These are phyloP conservation scores for Penicillium atrosanguineum DNA, from an alignment of 495 filamentous ascomycete species.

Conservation along the genomic window DNA sequence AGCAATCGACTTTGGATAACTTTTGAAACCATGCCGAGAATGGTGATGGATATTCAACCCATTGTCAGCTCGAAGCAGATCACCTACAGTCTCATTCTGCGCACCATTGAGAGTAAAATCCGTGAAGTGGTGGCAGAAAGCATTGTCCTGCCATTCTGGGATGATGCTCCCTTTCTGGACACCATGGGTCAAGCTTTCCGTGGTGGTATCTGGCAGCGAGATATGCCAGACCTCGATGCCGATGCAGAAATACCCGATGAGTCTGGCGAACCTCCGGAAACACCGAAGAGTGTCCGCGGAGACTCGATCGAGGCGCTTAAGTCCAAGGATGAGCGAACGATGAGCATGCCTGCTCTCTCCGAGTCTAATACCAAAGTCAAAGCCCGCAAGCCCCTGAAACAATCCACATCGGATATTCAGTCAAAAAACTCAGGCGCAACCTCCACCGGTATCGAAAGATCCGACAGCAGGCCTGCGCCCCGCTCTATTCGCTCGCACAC, in stretches of 20 bases:
- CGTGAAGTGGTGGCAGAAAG: slow-evolving; percentile 91
- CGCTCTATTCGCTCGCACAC: slow-evolving; percentile 60
- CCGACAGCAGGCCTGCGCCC: slow-evolving; percentile 40
- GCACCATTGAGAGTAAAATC: slow-evolving; percentile 91
- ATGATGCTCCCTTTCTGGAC: slow-evolving; percentile 86
- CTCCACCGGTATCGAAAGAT: slow-evolving; percentile 42
- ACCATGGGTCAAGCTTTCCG: slow-evolving; percentile 73
- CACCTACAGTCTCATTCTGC: slow-evolving; percentile 85
- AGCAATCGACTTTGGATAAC: slow-evolving; percentile 94
- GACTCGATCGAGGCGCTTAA: slow-evolving; percentile 34
- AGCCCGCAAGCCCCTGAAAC: slow-evolving; percentile 31
- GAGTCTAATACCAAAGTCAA: slow-evolving; percentile 31
- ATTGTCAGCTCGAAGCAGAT: slow-evolving; percentile 95
- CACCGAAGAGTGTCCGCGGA: slow-evolving; percentile 29
- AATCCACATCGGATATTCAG: slow-evolving; percentile 27
- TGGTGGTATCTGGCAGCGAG: slow-evolving; percentile 83
- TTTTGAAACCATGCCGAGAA: slow-evolving; percentile 86
- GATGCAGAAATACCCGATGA: slow-evolving; percentile 57
- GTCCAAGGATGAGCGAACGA: slow-evolving; percentile 56
- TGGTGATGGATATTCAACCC: slow-evolving; percentile 89
- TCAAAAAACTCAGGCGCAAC: slow-evolving; percentile 24
- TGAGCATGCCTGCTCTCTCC: slow-evolving; percentile 51
- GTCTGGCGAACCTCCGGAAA: slow-evolving; percentile 50
- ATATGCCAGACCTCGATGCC: slow-evolving; percentile 45
- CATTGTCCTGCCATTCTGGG: slow-evolving; percentile 91